Evolutionary conservation across 441 rosid species (phyloP).

Genomic region (Gossypium lobatum): DNA sequence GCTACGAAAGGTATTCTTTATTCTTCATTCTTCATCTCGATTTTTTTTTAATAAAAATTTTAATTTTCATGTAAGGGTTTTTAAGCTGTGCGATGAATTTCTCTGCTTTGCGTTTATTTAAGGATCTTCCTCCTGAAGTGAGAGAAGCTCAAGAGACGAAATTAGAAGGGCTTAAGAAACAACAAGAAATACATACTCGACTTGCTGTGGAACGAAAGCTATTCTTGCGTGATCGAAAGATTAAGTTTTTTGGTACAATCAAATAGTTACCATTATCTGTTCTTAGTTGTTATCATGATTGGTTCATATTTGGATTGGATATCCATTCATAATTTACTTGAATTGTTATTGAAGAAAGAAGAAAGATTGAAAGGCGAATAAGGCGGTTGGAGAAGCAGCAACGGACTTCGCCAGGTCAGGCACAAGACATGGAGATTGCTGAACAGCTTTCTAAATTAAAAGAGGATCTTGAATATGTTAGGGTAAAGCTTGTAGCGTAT

Average conservation of each 20-base stretch:
- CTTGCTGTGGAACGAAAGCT: conserved; percentile 80
- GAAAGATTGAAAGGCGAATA: conserved; percentile 80
- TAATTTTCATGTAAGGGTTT: background rate
- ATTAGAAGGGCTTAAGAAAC: conserved; percentile 70
- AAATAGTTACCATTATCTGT: background rate
- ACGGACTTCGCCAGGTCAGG: conserved; percentile 61
- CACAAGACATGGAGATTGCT: conserved; percentile 55
- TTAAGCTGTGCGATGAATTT: background rate
- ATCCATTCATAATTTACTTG: background rate
- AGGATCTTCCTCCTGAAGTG: conserved; percentile 72
- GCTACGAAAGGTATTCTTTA: conserved; percentile 71
- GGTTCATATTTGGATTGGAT: background rate
- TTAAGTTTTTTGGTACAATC: conserved; percentile 74
- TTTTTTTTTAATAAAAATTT: background rate
- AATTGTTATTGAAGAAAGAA: conserved; percentile 47
- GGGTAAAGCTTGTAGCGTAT: conserved; percentile 41
- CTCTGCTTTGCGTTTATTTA: background rate
- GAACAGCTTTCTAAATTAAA: conserved; percentile 76
- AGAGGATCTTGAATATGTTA: conserved; percentile 95
- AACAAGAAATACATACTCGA: conserved; percentile 76
- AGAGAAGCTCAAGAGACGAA: conserved; percentile 67
- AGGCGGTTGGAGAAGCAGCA: conserved; percentile 90
- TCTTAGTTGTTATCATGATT: background rate
- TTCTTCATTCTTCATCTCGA: background rate
- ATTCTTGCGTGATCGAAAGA: conserved; percentile 83